Evolutionary conservation across 192 early-diverging fungal genomes (phyloP).

Genomic region (Mortierella hygrophila): DNA sequence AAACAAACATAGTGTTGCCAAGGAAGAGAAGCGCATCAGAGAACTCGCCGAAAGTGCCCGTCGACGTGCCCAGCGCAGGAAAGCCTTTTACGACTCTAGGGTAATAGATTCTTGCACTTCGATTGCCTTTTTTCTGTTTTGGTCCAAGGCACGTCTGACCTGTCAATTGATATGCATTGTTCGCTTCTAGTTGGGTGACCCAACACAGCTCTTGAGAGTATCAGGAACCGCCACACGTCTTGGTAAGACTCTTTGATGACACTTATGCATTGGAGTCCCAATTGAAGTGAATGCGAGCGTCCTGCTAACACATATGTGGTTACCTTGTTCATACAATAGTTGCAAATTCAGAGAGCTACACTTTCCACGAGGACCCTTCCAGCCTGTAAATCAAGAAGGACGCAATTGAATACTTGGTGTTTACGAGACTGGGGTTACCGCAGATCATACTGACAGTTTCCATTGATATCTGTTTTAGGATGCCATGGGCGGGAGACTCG

Average conservation of each 20-base stretch:
- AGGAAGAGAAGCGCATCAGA: slow-evolving; percentile 49
- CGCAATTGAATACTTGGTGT: neutral
- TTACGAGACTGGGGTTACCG: neutral
- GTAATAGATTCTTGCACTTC: neutral
- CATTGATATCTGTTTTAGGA: slow-evolving; percentile 7
- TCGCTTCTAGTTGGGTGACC: slow-evolving; percentile 37
- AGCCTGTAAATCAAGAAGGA: slow-evolving; percentile 25
- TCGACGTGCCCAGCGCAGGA: slow-evolving; percentile 44
- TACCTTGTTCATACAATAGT: neutral
- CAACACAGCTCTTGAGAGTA: slow-evolving; percentile 44
- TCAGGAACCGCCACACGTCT: slow-evolving; percentile 33
- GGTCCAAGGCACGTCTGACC: neutral
- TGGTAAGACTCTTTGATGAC: slow-evolving; percentile 5
- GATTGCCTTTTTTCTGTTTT: neutral
- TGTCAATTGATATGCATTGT: neutral
- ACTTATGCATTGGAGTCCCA: neutral
- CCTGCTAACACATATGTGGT: neutral
- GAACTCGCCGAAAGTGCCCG: slow-evolving; percentile 31
- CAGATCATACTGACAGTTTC: neutral
- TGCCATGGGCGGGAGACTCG: slow-evolving; percentile 50
- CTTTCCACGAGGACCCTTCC: slow-evolving; percentile 34
- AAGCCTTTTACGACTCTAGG: slow-evolving; percentile 43
- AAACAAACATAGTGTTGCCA: slow-evolving; percentile 18
- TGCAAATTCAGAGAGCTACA: slow-evolving; percentile 39
- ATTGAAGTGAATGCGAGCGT: neutral